Conservation (phyloP, 148 eudicot genomes). For the Simmondsia chinensis region DNA sequence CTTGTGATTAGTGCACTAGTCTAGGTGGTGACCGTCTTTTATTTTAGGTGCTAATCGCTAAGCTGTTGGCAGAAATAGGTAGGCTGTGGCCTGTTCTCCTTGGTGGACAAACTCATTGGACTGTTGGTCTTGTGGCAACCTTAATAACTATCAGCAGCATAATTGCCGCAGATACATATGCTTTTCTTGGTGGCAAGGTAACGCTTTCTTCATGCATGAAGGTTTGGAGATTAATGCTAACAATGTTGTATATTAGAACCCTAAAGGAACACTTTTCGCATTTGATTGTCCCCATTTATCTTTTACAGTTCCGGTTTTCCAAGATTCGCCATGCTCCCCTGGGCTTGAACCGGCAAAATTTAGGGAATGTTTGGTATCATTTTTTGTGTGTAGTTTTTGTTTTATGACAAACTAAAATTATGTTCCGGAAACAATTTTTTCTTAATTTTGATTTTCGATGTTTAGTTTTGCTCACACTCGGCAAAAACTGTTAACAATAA, state of each 20-base stretch:
- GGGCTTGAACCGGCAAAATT: too few relatives aligned
- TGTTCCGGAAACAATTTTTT: too few relatives aligned
- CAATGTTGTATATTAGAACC: neutral
- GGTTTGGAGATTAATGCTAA: neutral
- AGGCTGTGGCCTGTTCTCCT: slow-evolving; percentile 78
- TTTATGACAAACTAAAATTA: too few relatives aligned
- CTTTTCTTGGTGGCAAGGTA: slow-evolving; percentile 96
- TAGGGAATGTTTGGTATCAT: too few relatives aligned
- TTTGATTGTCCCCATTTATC: too few relatives aligned
- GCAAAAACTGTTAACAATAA: too few relatives aligned
- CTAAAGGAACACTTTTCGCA: too few relatives aligned
- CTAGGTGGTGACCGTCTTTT: neutral
- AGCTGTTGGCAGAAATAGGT: slow-evolving; percentile 46
- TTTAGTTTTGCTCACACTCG: too few relatives aligned
- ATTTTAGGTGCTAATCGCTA: slow-evolving; percentile 3
- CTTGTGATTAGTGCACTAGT: neutral
- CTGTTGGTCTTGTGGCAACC: slow-evolving; percentile 92
- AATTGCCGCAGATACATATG: slow-evolving; percentile 94
- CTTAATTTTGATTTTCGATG: neutral
- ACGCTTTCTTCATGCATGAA: slow-evolving; percentile 6
- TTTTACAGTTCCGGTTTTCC: too few relatives aligned
- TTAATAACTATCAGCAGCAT: slow-evolving; percentile 77
- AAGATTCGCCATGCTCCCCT: too few relatives aligned
- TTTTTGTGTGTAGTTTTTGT: too few relatives aligned
- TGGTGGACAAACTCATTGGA: slow-evolving; percentile 92